Base-by-base conservation (phyloP, 2,329 filamentous ascomycete species). In the Colletotrichum gigasporum region DNA sequence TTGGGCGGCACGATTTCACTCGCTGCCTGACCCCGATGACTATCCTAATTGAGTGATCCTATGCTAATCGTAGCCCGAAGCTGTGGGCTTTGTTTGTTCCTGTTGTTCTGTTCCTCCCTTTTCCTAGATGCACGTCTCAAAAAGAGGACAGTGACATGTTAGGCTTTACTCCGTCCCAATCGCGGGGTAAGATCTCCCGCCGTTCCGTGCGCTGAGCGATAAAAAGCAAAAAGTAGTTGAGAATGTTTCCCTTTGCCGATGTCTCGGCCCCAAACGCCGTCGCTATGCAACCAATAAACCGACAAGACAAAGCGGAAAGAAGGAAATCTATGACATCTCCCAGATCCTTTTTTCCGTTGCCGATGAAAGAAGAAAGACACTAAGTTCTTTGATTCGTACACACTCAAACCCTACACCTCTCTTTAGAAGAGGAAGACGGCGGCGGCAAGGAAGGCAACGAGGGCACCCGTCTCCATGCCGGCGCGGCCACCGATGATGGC, bases 361-460 rank as follows among this genome's bases (percentile, higher is more conserved):
- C 35, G 9, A 9, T 20, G 28, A 24, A 26, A 26, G n/a, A 10
- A 26, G 37, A 35, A 22, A 28, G 24, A 24, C 42, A 24, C 42
- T 22, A 28, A 14, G 42, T 22, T 20, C 42, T n/a, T 45, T 45
- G 42, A 45, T n/a, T n/a, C n/a, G n/a, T n/a, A n/a, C n/a, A n/a
- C n/a, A n/a, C n/a, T n/a, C n/a, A n/a, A n/a, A n/a, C n/a, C n/a
- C 35, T 16, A 16, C 50, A n/a, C 14, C 16, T 64, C 69, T 12
- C 22, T 37, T n/a, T 42, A 80, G 35, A 73, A 65, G 61, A 83
- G 69, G 54, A 83, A 66, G 18, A 84, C 67, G 4, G 75, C 77
- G 10, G 76, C 80, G 4, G 71, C 80, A 24, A 83, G 56, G 67
- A 83, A 83, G 3, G 78, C 77, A 53, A 82, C 71, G 53, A 85